These are phyloP conservation scores for Akanthomyces lecanii DNA, from an alignment of 2,329 filamentous ascomycete genomes.

Conservation along the genomic window DNA sequence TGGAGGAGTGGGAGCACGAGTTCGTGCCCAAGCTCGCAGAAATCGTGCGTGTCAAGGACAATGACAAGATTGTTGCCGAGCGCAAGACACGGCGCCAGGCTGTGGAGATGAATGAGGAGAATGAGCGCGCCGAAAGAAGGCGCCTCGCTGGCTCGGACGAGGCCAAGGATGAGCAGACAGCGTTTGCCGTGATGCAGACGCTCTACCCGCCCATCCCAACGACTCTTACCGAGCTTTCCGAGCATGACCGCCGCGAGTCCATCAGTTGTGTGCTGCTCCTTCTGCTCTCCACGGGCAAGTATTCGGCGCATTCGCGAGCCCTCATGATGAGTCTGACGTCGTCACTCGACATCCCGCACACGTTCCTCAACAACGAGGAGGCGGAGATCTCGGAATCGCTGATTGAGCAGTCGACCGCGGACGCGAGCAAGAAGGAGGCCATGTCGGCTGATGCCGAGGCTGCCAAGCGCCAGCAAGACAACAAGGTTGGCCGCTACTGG, in stretches of 20 bases:
- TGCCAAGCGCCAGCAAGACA: slow-evolving; percentile 67
- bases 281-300: slow-evolving; percentile 67
- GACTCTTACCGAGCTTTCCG: slow-evolving; percentile 52
- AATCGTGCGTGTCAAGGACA: slow-evolving; percentile 51
- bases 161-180: slow-evolving; percentile 32
- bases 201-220: slow-evolving; percentile 52
- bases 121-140: slow-evolving; percentile 33
- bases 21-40: slow-evolving; percentile 69
- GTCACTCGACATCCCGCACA: slow-evolving; percentile 58
- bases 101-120: slow-evolving; percentile 34
- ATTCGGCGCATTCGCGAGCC: slow-evolving; percentile 68
- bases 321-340: slow-evolving; percentile 65
- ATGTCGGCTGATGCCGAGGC: slow-evolving; percentile 76
- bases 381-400: slow-evolving; percentile 71
- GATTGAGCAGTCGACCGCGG: slow-evolving; percentile 56
- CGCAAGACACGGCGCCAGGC: slow-evolving; percentile 42
- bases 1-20: slow-evolving; percentile 71
- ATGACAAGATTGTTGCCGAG: slow-evolving; percentile 43
- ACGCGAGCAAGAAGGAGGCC: slow-evolving; percentile 35
- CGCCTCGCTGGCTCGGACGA: slow-evolving; percentile 34
- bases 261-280: slow-evolving; percentile 68
- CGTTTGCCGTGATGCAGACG: slow-evolving; percentile 43
- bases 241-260: slow-evolving; percentile 57
- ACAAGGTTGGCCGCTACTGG: slow-evolving; percentile 69
- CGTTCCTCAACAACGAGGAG: slow-evolving; percentile 64